Evolutionary conservation across 1,284 basidiomycete species (phyloP).

Genomic region (Ceratorhiza oryzae-sativae): DNA sequence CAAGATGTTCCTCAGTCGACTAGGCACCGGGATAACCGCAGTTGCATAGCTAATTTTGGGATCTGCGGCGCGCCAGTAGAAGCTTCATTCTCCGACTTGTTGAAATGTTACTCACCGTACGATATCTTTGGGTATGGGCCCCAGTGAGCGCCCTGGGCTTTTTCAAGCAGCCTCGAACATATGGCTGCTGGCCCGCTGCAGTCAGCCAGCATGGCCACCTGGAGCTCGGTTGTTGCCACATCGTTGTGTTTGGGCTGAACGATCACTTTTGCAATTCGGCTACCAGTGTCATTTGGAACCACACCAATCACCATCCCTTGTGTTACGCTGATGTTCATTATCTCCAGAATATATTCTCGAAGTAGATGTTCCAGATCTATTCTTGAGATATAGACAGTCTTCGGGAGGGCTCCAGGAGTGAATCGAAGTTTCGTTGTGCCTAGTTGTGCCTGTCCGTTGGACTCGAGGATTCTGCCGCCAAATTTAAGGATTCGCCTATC

Average conservation of each 20-base stretch:
- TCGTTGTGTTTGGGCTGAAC: slow-evolving; percentile 10
- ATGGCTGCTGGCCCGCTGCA: slow-evolving; percentile 26
- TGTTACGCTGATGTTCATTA: not conserved
- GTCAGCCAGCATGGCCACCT: slow-evolving; percentile 26
- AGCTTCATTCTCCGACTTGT: not conserved
- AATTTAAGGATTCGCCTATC: not conserved
- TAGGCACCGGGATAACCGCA: slow-evolving; percentile 2
- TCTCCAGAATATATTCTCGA: slow-evolving; percentile 23
- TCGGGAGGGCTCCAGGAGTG: slow-evolving; percentile 11
- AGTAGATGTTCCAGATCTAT: slow-evolving; percentile 15
- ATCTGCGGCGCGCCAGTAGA: not conserved
- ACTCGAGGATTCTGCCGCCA: slow-evolving; percentile 21
- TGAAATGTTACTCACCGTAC: slow-evolving; percentile 9
- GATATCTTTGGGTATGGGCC: slow-evolving; percentile 28
- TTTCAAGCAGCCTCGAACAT: slow-evolving; percentile 23
- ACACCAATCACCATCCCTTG: slow-evolving; percentile 16
- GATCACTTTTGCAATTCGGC: slow-evolving; percentile 1
- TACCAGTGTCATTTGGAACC: not conserved
- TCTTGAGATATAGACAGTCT: slow-evolving; percentile 23
- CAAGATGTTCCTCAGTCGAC: slow-evolving; percentile 3
- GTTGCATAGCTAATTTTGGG: slow-evolving; percentile 34
- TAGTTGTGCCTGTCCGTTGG: slow-evolving; percentile 17
- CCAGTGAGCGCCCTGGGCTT: slow-evolving; percentile 22
- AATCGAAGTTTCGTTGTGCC: slow-evolving; percentile 10
- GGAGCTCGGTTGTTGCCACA: slow-evolving; percentile 5